Base-by-base conservation (phyloP, 1,284 basidiomycete species). In the Cystobasidiaceae sp. region DNA sequence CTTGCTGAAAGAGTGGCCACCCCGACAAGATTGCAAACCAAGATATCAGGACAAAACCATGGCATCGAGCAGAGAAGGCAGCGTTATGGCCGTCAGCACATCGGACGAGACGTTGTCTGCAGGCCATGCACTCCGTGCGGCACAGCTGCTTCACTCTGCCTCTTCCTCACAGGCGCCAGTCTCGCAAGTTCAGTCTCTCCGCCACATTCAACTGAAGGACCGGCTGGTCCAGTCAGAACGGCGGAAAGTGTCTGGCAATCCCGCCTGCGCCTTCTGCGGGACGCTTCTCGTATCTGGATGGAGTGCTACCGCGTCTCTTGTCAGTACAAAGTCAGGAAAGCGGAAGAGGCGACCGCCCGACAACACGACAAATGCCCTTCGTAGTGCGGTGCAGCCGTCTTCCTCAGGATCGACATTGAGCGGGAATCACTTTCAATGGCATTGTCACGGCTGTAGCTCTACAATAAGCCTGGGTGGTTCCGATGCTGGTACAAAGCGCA, bases 251-350 rank as follows among this genome's bases (percentile, higher is more conserved):
- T 13, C 17, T 37, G 6, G 46, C 30, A 56, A 23, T 8, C 9
- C 5, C 4, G 50, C 27, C 4, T 62, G 60, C 25, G 43, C 33
- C 21, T 51, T 17, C 28, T 62, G 60, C 41, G 60, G 60, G 28
- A 21, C 39, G 4, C 25, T 54, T 19, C 7, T 54, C 27, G 32
- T 62, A 51, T 27, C 49, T 4, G 60, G 60, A n/a, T 62, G 48
- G 60, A 62, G 49, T 8, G 50, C 49, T 11, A 27, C 11, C 25
- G 43, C 33, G 48, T 37, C 15, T 13, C 19, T 62, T n/a, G 34
- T 21, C 17, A 52, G 0, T n/a, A 30, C 33, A 8, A 52, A 54
- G 28, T 33, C 25, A 37, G 59, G 48, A 5, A 19, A 3, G 2
- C 44, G 44, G 0, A 60, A 50, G 25, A n/a, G 44, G 17, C 25